Evolutionary conservation across 352 stramenopile species (phyloP).

Genomic region (Phytophthora quininea): DNA sequence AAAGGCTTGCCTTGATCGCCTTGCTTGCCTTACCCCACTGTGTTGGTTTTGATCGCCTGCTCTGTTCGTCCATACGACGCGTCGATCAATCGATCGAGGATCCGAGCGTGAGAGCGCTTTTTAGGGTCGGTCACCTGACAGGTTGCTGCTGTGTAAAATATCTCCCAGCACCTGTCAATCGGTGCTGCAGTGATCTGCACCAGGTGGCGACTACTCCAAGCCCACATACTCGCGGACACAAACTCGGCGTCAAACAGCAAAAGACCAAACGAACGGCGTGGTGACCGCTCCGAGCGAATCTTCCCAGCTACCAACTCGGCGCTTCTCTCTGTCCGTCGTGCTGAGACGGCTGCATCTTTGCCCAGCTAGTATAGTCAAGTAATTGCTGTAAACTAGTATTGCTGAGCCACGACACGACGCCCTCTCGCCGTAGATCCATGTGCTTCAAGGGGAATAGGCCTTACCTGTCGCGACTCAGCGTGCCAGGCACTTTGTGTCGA

Average conservation of each 20-base stretch:
- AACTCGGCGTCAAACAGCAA: not conserved
- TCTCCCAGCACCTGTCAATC: not conserved
- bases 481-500: too few relatives aligned
- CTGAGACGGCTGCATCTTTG: not conserved
- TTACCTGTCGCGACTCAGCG: not conserved
- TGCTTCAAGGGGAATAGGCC: not conserved
- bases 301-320: not conserved
- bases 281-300: not conserved
- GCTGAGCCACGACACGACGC: not conserved
- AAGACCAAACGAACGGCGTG: not conserved
- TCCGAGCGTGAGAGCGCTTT: not conserved
- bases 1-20: too few relatives aligned
- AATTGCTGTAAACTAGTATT: too few relatives aligned
- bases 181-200: not conserved
- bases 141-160: not conserved
- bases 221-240: not conserved
- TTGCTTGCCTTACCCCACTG: not conserved
- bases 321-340: not conserved
- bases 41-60: not conserved
- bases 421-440: not conserved
- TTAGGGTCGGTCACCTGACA: not conserved
- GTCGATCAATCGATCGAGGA: not conserved
- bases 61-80: not conserved
- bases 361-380: too few relatives aligned
- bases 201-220: constrained; percentile 2